Conservation (phyloP, 2,329 filamentous ascomycete species). For the Leptoxyphium fumago region DNA sequence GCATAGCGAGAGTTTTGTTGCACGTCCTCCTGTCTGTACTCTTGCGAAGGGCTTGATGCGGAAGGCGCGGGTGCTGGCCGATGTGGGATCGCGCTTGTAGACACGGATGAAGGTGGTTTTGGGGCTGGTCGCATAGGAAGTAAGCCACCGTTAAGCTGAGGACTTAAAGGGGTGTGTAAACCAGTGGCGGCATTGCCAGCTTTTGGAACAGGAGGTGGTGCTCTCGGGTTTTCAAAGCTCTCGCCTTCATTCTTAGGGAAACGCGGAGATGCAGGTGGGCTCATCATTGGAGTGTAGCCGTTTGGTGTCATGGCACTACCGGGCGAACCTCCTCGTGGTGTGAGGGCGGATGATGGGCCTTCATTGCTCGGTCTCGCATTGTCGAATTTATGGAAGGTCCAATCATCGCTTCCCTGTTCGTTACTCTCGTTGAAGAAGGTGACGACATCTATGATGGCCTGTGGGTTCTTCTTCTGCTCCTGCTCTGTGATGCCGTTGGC, state of each 20-base stretch:
- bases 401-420: constrained; percentile 65
- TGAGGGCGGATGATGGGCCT: constrained; percentile 18
- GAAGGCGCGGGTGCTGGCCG: constrained; percentile 33
- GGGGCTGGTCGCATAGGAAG: constrained; percentile 69
- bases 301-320: constrained; percentile 19
- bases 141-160: constrained; percentile 36
- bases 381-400: constrained; percentile 91
- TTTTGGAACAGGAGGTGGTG: constrained; percentile 73
- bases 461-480: constrained; percentile 87
- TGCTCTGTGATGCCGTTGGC: constrained; percentile 94
- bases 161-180: constrained; percentile 28
- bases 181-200: constrained; percentile 23
- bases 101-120: constrained; percentile 52
- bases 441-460: constrained; percentile 90
- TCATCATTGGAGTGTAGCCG: constrained; percentile 48
- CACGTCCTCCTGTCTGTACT: constrained; percentile 22
- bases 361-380: constrained; percentile 50
- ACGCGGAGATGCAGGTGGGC: constrained; percentile 68
- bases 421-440: constrained; percentile 94
- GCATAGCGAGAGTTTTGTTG: constrained; percentile 28
- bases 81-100: constrained; percentile 34
- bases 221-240: constrained; percentile 93
- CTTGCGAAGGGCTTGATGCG: constrained; percentile 4
- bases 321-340: constrained; percentile 8
- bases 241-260: constrained; percentile 82